Evolutionary conservation across 345 rosid species (phyloP), one percentile per base, ranked within the genome.

Genomic region (Bretschneidera sinensis): DNA sequence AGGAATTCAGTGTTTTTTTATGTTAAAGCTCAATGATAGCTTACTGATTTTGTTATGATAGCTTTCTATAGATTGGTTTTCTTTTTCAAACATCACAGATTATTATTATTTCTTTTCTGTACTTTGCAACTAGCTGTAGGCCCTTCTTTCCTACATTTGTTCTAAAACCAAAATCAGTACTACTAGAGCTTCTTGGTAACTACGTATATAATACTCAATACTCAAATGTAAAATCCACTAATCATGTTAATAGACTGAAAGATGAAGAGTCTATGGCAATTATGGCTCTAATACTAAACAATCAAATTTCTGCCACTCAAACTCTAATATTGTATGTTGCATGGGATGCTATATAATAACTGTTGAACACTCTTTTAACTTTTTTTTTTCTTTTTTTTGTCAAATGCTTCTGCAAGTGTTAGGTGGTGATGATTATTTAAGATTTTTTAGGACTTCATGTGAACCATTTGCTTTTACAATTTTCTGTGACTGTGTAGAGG

Each of bases 401-500:
- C 33, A 28, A 28, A 28, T 8, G 8, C 8, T 28, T 28, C 3
- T 28, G 33, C 33, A 28, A 28, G 33, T 28, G 33, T 28, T n/a
- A n/a, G n/a, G 8, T 28, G 33, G 33, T 39, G 45, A 4, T 39
- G 45, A 39, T 7, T 1, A 39, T 11, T 39, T 39, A 7, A 9
- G 16, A 39, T 39, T 13, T 39, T 39, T 1, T 39, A 5, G 11
- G 10, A 13, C 45, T 39, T 39, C 45, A 7, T 1, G 10, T 5
- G 45, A 39, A 39, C n/a, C 9, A 39, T 39, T 39, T 39, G 6
- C 45, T 39, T 39, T 39, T 11, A 9, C 16, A 1, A 39, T 39
- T 14, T 34, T 17, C 45, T 70, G 21, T 21, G n/a, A 14, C 45
- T 70, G 21, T 21, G n/a, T 81, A 92, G 98, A 84, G 94, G 57